Percentiles rank a stretch among this genome's conserved stretches.
phyloP scores from a whole-genome alignment of 805 yeast genomes.

The Cyberlindnera subsufficiens region DNA sequence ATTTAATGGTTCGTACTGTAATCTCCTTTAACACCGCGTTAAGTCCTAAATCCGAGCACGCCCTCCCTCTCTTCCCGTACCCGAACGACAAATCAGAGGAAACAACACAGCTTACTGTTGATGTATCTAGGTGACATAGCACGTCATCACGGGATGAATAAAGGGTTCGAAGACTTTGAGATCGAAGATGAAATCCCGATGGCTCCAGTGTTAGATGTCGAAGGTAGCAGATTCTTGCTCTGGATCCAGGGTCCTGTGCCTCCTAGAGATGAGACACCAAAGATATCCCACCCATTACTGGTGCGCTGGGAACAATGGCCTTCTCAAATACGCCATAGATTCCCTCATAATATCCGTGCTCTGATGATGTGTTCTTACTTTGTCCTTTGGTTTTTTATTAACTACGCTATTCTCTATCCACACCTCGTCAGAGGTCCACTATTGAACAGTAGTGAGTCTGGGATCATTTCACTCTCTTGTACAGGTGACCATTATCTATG shows the following conservation, averaged over 20 bases:
- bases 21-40: neutral
- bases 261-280: slow-evolving; percentile 44
- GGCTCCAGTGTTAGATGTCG: no score
- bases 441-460: slow-evolving; percentile 6
- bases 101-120: no score
- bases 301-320: slow-evolving; percentile 39
- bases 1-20: slow-evolving; percentile 1
- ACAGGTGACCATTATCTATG: slow-evolving; percentile 45
- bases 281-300: slow-evolving; percentile 20
- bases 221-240: no score
- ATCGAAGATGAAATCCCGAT: no score
- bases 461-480: slow-evolving; percentile 40
- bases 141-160: no score
- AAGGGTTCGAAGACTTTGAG: no score
- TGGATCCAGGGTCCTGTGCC: slow-evolving; percentile 39
- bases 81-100: neutral
- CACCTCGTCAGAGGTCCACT: slow-evolving; percentile 5
- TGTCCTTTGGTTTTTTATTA: slow-evolving; percentile 9
- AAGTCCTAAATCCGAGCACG: neutral
- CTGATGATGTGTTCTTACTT: slow-evolving; percentile 4
- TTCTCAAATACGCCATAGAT: slow-evolving; percentile 22
- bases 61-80: neutral
- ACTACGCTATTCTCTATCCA: slow-evolving; percentile 10
- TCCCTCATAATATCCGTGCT: slow-evolving; percentile 1
- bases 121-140: no score